These are phyloP conservation scores for Cudoniella acicularis DNA, from an alignment of 495 filamentous ascomycete species.

Conservation along the genomic window DNA sequence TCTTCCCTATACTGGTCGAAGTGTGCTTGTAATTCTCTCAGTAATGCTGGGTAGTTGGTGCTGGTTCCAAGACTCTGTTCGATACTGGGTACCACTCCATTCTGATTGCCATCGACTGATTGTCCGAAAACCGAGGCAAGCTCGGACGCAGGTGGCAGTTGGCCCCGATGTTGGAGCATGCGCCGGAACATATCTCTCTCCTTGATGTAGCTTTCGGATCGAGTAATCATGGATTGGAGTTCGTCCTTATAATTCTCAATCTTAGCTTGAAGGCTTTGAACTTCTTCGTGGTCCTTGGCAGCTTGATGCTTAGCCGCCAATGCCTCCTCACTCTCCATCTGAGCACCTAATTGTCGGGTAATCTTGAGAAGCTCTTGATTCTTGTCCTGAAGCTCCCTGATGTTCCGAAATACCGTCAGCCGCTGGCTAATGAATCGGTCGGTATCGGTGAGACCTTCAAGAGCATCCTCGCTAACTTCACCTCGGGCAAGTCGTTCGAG, in stretches of 20 bases:
- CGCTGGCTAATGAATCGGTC: conserved; percentile 82
- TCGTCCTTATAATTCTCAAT: conserved; percentile 61
- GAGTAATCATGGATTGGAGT: conserved; percentile 68
- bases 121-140: conserved; percentile 61
- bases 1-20: conserved; percentile 90
- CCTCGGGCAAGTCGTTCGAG: conserved; percentile 70
- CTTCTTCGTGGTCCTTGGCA: conserved; percentile 68
- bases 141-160: conserved; percentile 57
- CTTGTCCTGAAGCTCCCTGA: conserved; percentile 82
- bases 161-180: conserved; percentile 75
- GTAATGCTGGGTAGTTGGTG: conserved; percentile 61
- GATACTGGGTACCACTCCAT: conserved; percentile 46
- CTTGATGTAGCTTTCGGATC: conserved; percentile 86
- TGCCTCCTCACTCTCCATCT: conserved; percentile 90
- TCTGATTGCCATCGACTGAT: conserved; percentile 46
- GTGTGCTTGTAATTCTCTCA: conserved; percentile 83
- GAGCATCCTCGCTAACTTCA: conserved; percentile 54
- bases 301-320: conserved; percentile 62
- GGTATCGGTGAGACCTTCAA: conserved; percentile 73
- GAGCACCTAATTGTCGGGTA: conserved; percentile 75
- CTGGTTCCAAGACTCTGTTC: conserved; percentile 37
- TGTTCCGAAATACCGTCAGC: conserved; percentile 76
- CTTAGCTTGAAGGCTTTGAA: conserved; percentile 64
- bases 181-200: conserved; percentile 97
- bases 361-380: conserved; percentile 79